Evolutionary conservation across 164 flowering plant genomes (phyloP), one percentile per base, ranked within the genome.

Genomic region (Tetrastigma voinierianum): DNA sequence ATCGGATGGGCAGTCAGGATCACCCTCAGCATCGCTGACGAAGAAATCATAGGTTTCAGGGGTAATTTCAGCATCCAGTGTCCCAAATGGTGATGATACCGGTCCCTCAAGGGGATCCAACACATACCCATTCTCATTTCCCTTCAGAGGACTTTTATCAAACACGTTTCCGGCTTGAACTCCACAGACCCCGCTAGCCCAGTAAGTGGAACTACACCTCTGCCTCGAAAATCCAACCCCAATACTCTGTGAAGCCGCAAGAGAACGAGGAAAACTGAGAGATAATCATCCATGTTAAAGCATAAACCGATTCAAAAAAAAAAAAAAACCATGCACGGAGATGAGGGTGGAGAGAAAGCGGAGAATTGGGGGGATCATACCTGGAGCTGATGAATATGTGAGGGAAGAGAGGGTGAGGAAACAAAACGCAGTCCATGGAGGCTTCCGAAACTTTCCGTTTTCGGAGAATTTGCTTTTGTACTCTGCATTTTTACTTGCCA

Each of bases 11-110:
- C 96, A 72, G 48, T 89, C 97, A 51, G 97, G 98, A 76, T 90
- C 98, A 19, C 95, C 98, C 67, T 91, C 89, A 3, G 93, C 88
- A 71, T 91, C 95, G 66, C 97, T 90, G 43, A 91, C 97, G 71
- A 90, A 91, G 84, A 91, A 90, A 85, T 88, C 95, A 67, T 65
- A 69, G 5, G 86, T 86, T 65, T 86, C 96, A 0, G 79, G 84
- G 4, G 90, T 89, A 17, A 85, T 90, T 59, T 89, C 90, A 44
- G 87, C 93, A 47, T 81, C 77, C 46, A 89, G 12, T n/a, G 92
- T 87, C 55, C 76, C 83, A 66, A 88, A 87, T 18, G 83, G 68
- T 13, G 73, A 73, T 3, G 74, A 32, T 54, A 49, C 43, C 1
- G 81, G 69, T 61, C 75, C 82, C 13, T 80, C 72, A 21, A 74